phyloP scores from a whole-genome alignment of 768 basidiomycete species.

The Psilocybe subaeruginosa region DNA sequence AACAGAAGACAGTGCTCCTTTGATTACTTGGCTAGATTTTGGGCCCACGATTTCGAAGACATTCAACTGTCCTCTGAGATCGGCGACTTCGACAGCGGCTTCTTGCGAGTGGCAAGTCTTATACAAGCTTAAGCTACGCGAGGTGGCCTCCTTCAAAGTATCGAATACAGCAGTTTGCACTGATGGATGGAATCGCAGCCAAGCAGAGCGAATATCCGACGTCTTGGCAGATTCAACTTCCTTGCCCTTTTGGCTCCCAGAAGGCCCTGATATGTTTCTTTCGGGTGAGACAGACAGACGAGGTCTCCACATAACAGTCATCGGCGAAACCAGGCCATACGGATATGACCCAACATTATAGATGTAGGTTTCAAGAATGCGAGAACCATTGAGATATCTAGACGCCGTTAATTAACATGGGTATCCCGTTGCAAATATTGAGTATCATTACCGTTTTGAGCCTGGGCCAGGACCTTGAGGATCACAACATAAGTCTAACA shows the following conservation, averaged over 20 bases:
- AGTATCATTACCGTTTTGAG: constrained; percentile 54
- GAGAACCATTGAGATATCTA: constrained; percentile 70
- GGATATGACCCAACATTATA: constrained; percentile 73
- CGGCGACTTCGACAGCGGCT: constrained; percentile 63
- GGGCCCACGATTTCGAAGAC: constrained; percentile 92
- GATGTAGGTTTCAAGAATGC: constrained; percentile 66
- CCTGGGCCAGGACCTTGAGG: constrained; percentile 63
- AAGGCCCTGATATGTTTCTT: neutral
- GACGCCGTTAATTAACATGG: neutral
- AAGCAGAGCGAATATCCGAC: constrained; percentile 48
- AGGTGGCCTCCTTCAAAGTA: constrained; percentile 54
- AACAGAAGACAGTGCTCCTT: constrained; percentile 59
- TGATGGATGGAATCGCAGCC: constrained; percentile 83
- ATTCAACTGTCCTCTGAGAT: constrained; percentile 72
- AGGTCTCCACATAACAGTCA: constrained; percentile 76
- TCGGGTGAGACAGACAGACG: constrained; percentile 18
- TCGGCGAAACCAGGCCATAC: constrained; percentile 67
- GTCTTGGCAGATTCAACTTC: neutral
- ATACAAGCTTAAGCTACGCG: constrained; percentile 33
- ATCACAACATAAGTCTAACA: constrained; percentile 64
- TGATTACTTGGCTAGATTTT: constrained; percentile 74
- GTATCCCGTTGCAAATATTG: neutral
- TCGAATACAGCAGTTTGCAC: constrained; percentile 60
- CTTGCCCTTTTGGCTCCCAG: neutral
- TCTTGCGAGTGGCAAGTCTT: constrained; percentile 22